Base-by-base conservation (phyloP, 768 basidiomycete genomes). In the Myochromella boudieri region DNA sequence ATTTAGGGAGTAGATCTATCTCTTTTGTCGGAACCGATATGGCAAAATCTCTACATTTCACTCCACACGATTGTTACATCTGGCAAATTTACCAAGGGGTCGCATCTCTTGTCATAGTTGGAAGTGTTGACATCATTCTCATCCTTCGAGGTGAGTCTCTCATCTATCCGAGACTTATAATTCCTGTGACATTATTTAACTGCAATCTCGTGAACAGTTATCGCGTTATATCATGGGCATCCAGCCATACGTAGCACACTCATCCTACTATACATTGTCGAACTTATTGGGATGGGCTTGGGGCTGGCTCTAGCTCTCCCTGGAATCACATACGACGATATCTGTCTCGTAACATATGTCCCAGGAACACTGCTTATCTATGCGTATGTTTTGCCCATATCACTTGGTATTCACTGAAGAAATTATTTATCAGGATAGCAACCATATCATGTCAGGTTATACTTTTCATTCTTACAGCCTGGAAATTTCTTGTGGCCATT, bases 51-150 rank as follows among this genome's bases (percentile, higher is more conserved):
- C 65, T 72, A 28, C 59, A 65, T 31, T 74, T 72, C 49, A 67
- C 71, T 2, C 44, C 48, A 6, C 68, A 68, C 44, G 70, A 64
- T 31, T 75, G 73, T 52, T 75, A 64, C 55, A 67, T 72, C 44
- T 75, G 72, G 72, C 64, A 72, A 50, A 58, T 71, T 14, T 73
- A 67, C 42, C 71, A 72, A 58, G 71, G 63, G 12, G 59, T 65
- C 6, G 65, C 65, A 7, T 57, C 65, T 12, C 48, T 63, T 6
- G 34, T 53, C 2, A 55, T 72, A 22, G 58, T 70, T 14, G 49
- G 50, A 2, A 56, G 53, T 10, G 68, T 71, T 9, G 72, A 75
- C 49, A 63, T 63, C 10, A 62, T 75, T 28, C 60, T 75, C 11
- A 69, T 74, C 39, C 51, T 74, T 24, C 61, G 74, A 57, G 61